Base-by-base conservation (phyloP, 2,329 filamentous ascomycete species). In the Dactylellina haptotyla region DNA sequence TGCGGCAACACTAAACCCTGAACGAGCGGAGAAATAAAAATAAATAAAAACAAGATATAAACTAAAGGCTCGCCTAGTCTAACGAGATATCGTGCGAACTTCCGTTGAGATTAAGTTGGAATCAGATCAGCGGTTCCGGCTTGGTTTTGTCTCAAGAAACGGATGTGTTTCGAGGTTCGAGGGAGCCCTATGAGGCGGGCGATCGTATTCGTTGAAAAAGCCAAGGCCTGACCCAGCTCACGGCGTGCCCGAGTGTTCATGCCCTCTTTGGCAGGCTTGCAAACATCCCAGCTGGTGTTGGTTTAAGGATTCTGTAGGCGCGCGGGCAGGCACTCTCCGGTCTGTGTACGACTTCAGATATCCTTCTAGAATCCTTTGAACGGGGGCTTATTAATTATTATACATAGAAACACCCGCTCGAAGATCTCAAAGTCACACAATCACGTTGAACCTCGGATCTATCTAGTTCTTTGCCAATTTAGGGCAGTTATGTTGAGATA, bases 141-240 rank as follows among this genome's bases (percentile, higher is more conserved):
- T 59, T 23, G 51, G 37, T 59, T 65, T 57, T 66, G 53, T 59
- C 56, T 73, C 61, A 61, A 61, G 30, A 28, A 46, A 37, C 69
- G 69, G 61, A 50, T 62, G 61, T 53, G 59, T 57, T 66, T 53
- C 54, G 61, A 62, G 39, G 45, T n/a, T 46, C 41, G 50, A 57
- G 48, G 32, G 45, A 61, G 54, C 61, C 61, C 61, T 73, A 73
- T 57, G 69, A 73, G 54, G 61, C 67, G 54, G 54, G 61, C 45
- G 57, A 66, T 66, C 54, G 48, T 54, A 34, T 23, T 73, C 30
- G 54, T 25, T 54, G 69, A 61, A 57, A 66, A 28, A 53, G 69
- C 61, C 54, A 61, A 73, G 69, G 41, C 50, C 58, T 39, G 39
- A 28, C 53, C 59, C 48, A 66, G 69, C 54, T 73, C 56, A 73